phyloP scores from a whole-genome alignment of 2,329 filamentous ascomycete genomes.

The Aspergillus texensis region DNA sequence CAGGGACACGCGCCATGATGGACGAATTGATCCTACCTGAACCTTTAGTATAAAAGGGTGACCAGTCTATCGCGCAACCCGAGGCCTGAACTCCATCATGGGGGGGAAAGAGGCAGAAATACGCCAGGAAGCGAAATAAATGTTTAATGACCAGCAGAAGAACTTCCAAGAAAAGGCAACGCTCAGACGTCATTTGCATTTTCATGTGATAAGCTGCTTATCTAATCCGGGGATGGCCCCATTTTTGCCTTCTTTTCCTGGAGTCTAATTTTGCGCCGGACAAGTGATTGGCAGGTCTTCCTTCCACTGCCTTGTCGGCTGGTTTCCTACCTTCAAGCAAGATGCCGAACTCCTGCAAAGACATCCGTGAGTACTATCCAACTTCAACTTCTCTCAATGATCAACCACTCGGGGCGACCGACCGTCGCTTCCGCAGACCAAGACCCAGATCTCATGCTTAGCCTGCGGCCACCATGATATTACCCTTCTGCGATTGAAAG shows the following conservation, averaged over 20 bases:
- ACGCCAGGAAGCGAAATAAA: neutral
- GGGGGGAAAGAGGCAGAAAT: neutral
- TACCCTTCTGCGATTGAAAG: neutral
- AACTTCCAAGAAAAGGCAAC: neutral
- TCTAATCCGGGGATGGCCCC: conserved; percentile 33
- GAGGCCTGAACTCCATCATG: neutral
- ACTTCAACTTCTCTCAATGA: conserved; percentile 7
- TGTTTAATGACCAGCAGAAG: neutral
- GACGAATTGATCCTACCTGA: neutral
- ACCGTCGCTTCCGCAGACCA: neutral
- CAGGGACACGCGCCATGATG: conserved; percentile 61
- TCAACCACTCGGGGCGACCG: neutral
- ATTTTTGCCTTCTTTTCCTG: neutral
- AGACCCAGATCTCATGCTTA: neutral
- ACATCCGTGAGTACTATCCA: conserved; percentile 72
- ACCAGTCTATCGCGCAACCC: neutral
- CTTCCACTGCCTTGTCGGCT: conserved; percentile 5
- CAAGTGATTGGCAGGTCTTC: neutral
- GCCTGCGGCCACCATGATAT: neutral
- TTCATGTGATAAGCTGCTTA: conserved; percentile 33
- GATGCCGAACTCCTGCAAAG: conserved; percentile 96
- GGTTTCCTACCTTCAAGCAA: conserved; percentile 30
- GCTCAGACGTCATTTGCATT: conserved; percentile 15
- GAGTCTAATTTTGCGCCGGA: conserved; percentile 19
- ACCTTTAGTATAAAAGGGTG: neutral